Percentiles rank a stretch among this genome's conserved stretches.
Conservation (phyloP, 257 asterid species). For the Eustoma russellianum region DNA sequence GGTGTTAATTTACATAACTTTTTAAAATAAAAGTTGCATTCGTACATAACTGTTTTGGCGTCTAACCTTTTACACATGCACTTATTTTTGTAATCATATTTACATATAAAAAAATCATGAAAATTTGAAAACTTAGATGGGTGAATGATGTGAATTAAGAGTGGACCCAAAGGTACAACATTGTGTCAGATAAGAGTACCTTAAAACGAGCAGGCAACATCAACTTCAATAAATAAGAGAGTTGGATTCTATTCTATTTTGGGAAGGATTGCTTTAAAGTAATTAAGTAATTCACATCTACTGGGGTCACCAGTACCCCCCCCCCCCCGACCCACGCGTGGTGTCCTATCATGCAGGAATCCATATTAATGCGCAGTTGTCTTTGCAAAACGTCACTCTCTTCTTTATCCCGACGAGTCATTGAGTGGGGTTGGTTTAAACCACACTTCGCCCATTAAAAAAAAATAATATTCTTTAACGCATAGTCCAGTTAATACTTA, state of each 20-base stretch:
- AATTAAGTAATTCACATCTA: constrained; percentile 32
- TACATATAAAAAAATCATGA: too few species aligned
- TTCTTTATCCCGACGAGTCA: constrained; percentile 18
- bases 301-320: not conserved
- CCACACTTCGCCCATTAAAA: too few species aligned
- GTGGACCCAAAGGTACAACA: constrained; percentile 22
- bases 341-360: constrained; percentile 1
- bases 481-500: too few species aligned
- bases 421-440: constrained; percentile 12
- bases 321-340: not conserved
- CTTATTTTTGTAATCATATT: too few species aligned
- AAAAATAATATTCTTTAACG: too few species aligned
- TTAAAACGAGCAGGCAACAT: constrained; percentile 30
- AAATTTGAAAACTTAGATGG: constrained; percentile 3
- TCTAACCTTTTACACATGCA: too few species aligned
- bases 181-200: constrained; percentile 25
- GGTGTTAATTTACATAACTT: too few species aligned
- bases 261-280: constrained; percentile 33
- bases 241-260: constrained; percentile 26
- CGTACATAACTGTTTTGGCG: too few species aligned
- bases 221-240: constrained; percentile 28
- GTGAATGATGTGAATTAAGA: constrained; percentile 13
- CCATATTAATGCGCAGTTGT: constrained; percentile 1
- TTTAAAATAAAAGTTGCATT: too few species aligned
- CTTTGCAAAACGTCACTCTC: constrained; percentile 20